Evolutionary conservation across 306 rosid species (phyloP).

Genomic region (Phaseolus lunatus): DNA sequence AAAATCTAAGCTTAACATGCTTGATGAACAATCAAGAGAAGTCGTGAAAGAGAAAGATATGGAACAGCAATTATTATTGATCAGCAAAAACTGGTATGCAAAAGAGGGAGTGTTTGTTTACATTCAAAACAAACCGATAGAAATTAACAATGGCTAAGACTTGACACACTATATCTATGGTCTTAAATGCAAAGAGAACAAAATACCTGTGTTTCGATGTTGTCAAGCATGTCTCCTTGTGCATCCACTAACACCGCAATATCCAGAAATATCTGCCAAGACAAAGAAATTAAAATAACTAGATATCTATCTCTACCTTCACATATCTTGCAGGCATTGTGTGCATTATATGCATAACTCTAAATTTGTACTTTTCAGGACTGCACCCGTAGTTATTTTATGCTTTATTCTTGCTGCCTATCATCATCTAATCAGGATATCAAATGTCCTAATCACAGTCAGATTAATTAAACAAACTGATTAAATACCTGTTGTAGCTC

Average conservation of each 20-base stretch:
- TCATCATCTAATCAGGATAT: neutral
- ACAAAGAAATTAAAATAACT: slow-evolving; percentile 30
- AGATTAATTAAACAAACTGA: slow-evolving; percentile 23
- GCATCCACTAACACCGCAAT: slow-evolving; percentile 94
- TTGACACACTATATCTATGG: neutral
- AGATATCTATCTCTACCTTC: neutral
- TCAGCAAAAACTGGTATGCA: no score
- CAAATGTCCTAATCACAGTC: neutral
- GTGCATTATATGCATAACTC: neutral
- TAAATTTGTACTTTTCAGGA: neutral
- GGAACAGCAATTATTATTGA: no score
- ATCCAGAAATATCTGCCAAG: slow-evolving; percentile 82
- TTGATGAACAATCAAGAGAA: no score
- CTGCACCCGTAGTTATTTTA: neutral
- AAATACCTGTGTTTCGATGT: slow-evolving; percentile 87
- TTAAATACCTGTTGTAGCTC: slow-evolving; percentile 80
- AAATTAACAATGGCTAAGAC: no score
- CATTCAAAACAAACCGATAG: no score
- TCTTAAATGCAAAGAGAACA: slow-evolving; percentile 6
- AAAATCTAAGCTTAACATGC: no score
- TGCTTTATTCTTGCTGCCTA: neutral
- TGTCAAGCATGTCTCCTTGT: slow-evolving; percentile 92
- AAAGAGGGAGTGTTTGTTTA: no score
- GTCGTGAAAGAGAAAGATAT: no score
- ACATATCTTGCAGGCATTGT: neutral